Evolutionary conservation across 2,329 filamentous ascomycete genomes (phyloP).

Genomic region (Thelonectria blattea): DNA sequence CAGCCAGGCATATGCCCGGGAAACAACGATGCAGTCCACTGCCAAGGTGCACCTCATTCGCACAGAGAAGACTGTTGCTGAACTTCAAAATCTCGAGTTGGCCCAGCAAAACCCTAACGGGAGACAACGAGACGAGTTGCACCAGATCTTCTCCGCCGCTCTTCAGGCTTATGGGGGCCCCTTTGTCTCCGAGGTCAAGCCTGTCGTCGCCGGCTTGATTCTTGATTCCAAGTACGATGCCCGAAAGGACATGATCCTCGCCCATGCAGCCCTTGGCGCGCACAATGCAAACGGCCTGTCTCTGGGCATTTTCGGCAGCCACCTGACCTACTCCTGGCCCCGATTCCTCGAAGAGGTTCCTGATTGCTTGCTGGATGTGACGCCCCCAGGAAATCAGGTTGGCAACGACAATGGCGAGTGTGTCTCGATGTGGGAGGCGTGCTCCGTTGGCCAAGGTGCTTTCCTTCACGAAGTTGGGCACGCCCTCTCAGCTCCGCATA

Average conservation of each 20-base stretch:
- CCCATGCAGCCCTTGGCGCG: slow-evolving; percentile 68
- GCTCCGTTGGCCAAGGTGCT: slow-evolving; percentile 66
- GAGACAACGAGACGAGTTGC: slow-evolving; percentile 62
- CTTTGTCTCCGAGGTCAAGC: slow-evolving; percentile 48
- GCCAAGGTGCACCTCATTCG: slow-evolving; percentile 72
- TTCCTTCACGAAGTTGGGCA: slow-evolving; percentile 76
- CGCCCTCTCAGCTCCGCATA: slow-evolving; percentile 72
- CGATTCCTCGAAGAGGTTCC: slow-evolving; percentile 71
- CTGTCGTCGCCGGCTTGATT: slow-evolving; percentile 73
- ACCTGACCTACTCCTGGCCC: slow-evolving; percentile 73
- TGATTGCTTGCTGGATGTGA: slow-evolving; percentile 52
- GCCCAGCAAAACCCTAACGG: slow-evolving; percentile 68
- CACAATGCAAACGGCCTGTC: slow-evolving; percentile 62
- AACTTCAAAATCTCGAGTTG: slow-evolving; percentile 68
- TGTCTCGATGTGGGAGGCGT: slow-evolving; percentile 51
- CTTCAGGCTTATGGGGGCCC: slow-evolving; percentile 54
- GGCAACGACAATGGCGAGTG: slow-evolving; percentile 52
- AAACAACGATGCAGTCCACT: slow-evolving; percentile 8
- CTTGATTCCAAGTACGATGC: slow-evolving; percentile 73
- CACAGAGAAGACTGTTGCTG: slow-evolving; percentile 67
- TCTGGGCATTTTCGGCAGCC: slow-evolving; percentile 74
- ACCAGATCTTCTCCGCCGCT: slow-evolving; percentile 41
- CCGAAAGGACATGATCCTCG: slow-evolving; percentile 63
- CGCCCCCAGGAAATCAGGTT: slow-evolving; percentile 45
- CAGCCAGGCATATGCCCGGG: slow-evolving; percentile 42